phyloP scores from a whole-genome alignment of 371 early-diverging fungal genomes.

The Smittium culicis region DNA sequence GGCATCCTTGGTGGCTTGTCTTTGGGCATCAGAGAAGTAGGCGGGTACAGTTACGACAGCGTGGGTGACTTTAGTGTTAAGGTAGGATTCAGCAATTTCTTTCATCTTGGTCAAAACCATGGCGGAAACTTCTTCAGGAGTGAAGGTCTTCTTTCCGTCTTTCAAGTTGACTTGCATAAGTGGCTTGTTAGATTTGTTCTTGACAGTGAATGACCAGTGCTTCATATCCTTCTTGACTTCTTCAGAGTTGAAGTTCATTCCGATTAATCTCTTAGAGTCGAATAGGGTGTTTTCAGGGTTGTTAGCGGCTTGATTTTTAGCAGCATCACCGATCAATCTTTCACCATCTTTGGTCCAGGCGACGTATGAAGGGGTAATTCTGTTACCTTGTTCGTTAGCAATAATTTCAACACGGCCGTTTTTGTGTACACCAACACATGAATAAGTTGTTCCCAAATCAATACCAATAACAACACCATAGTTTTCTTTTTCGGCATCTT shows the following conservation, averaged over 20 bases:
- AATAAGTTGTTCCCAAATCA: constrained; percentile 99
- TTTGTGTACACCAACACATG: constrained; percentile 95
- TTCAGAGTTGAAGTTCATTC: constrained; percentile 73
- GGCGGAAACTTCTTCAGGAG: constrained; percentile 94
- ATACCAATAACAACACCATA: constrained; percentile 55
- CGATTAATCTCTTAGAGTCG: constrained; percentile 95
- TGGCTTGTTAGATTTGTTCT: constrained; percentile 71
- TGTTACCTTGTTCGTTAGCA: constrained; percentile 95
- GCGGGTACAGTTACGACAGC: constrained; percentile 97
- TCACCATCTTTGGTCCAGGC: constrained; percentile 74
- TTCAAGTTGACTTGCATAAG: constrained; percentile 65
- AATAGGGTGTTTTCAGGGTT: constrained; percentile 83
- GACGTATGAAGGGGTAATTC: constrained; percentile 92
- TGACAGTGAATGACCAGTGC: constrained; percentile 80
- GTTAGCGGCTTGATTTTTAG: constrained; percentile 83
- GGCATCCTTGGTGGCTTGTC: constrained; percentile 97
- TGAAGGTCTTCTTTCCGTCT: constrained; percentile 75
- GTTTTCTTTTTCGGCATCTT: constrained; percentile 18
- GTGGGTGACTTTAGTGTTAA: constrained; percentile 73
- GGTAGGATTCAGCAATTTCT: constrained; percentile 88
- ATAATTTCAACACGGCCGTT: constrained; percentile 95
- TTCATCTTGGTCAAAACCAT: constrained; percentile 96
- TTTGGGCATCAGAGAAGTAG: constrained; percentile 95
- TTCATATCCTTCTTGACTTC: constrained; percentile 88
- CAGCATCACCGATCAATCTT: constrained; percentile 89